Evolutionary conservation across 108 stramenopile species (phyloP).

Genomic region (Cyclotella sp.): DNA sequence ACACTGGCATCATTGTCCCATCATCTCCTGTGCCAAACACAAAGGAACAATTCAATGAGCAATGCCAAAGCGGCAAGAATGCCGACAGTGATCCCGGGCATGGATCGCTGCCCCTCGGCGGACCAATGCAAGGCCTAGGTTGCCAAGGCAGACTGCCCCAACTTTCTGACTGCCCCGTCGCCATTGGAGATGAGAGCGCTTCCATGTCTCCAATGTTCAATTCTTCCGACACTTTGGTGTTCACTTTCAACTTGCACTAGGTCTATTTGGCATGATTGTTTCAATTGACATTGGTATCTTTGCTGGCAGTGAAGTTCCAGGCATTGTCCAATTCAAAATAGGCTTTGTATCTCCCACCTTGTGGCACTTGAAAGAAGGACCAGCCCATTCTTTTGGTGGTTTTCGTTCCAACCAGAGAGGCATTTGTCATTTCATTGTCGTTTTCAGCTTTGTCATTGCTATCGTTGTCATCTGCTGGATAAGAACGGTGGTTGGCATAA

Average conservation of each 20-base stretch:
- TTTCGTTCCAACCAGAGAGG: slow-evolving; percentile 3
- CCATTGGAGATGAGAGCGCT: background rate
- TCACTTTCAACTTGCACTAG: slow-evolving; percentile 15
- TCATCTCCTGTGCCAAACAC: background rate
- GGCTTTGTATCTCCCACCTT: slow-evolving; percentile 17
- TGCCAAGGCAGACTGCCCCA: no score
- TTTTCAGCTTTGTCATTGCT: background rate
- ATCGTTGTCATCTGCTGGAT: no score
- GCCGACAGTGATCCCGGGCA: background rate
- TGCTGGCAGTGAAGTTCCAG: slow-evolving; percentile 28
- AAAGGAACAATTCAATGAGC: background rate
- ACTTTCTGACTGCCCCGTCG: no score
- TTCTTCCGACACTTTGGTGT: slow-evolving; percentile 7
- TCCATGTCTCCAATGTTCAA: background rate
- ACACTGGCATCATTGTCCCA: background rate
- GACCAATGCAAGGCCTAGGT: background rate
- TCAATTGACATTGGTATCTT: slow-evolving; percentile 32
- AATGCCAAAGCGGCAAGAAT: background rate
- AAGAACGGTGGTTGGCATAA: no score
- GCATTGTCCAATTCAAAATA: slow-evolving; percentile 30
- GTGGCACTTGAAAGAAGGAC: slow-evolving; percentile 39
- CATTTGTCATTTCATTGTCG: no score
- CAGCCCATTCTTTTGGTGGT: slow-evolving; percentile 28
- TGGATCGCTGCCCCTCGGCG: no score
- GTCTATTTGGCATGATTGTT: slow-evolving; percentile 14